Evolutionary conservation across 2,329 filamentous ascomycete species (phyloP).

Genomic region (Elsinoe necatrix): DNA sequence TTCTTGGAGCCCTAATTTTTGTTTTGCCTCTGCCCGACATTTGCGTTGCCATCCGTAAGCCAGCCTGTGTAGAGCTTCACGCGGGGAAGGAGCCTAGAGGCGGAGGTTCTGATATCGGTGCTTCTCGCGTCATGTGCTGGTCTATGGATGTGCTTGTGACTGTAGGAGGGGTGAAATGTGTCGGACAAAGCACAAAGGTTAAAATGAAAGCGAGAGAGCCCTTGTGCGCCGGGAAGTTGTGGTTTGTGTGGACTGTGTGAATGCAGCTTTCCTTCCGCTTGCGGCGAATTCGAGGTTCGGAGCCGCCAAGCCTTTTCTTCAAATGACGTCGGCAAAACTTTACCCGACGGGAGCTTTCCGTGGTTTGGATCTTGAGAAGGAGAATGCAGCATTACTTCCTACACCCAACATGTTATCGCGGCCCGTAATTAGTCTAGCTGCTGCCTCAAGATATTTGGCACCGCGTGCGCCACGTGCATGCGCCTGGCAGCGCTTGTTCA

Average conservation of each 20-base stretch:
- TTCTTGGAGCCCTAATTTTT: conserved; percentile 59
- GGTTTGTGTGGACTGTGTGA: not conserved
- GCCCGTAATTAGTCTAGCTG: not conserved
- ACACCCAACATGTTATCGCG: not conserved
- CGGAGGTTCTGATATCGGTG: conserved; percentile 14
- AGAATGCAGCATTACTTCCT: not conserved
- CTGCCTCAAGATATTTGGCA: not conserved
- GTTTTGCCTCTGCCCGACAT: conserved; percentile 47
- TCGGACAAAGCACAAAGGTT: not conserved
- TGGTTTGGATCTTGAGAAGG: not conserved
- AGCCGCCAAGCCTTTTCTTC: conserved; percentile 4
- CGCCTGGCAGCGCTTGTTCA: not conserved
- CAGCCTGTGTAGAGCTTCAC: conserved; percentile 4
- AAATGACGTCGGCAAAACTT: conserved; percentile 14
- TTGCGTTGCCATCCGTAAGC: conserved; percentile 32
- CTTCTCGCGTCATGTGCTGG: conserved; percentile 11
- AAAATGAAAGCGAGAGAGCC: not conserved
- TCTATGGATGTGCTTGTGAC: not conserved
- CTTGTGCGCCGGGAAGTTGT: not conserved
- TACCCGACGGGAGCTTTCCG: not conserved
- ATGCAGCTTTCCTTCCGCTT: conserved; percentile 14
- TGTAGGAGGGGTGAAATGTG: not conserved
- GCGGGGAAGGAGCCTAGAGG: conserved; percentile 2
- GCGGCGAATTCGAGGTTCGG: conserved; percentile 15
- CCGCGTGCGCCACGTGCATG: not conserved